Base-by-base conservation (phyloP, 2,329 filamentous ascomycete genomes). In the Apiospora marii region DNA sequence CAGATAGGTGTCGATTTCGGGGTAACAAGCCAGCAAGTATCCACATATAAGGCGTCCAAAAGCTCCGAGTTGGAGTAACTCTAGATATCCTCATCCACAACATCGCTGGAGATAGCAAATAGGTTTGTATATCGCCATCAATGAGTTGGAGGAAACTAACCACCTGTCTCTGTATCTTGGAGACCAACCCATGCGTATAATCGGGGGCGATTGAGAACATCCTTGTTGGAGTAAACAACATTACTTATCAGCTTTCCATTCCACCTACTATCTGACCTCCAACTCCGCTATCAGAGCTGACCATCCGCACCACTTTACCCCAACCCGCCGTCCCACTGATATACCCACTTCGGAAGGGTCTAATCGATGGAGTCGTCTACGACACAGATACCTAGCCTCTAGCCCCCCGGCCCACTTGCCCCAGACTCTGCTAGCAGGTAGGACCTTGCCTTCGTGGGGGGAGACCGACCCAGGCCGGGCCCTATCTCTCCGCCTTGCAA, bases 391-490 rank as follows among this genome's bases (percentile, higher is more conserved):
- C 27, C 16, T 30, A 30, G 24, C 3, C 4, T 1, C 51, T 16
- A 13, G n/a, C 22, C 27, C 51, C n/a, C 27, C 24, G 53, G 53
- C 53, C 53, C 53, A 64, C 30, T 41, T 64, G 58, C 58, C 58
- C 58, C 58, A 64, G 58, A 64, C 58, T 64, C 58, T n/a, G 34
- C 30, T 22, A 37, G 30, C 6, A 30, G 13, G 44, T 30, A 13
- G 44, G 13, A 4, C 44, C 6, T 12, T 22, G 16, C 27, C 37
- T 16, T 64, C 34, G 53, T 61, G 30, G 30, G 53, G 30, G n/a
- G 10, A 3, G 7, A 10, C 27, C 19, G 30, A 64, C 30, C 58
- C 30, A n/a, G 30, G 7, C 53, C 4, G 12, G 12, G 30, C 30
- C 34, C 58, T 64, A 64, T 64, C 58, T 64, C 19, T 48, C 44